Evolutionary conservation across 371 early-diverging fungal genomes (phyloP).

Genomic region (Actinomortierella ambigua): DNA sequence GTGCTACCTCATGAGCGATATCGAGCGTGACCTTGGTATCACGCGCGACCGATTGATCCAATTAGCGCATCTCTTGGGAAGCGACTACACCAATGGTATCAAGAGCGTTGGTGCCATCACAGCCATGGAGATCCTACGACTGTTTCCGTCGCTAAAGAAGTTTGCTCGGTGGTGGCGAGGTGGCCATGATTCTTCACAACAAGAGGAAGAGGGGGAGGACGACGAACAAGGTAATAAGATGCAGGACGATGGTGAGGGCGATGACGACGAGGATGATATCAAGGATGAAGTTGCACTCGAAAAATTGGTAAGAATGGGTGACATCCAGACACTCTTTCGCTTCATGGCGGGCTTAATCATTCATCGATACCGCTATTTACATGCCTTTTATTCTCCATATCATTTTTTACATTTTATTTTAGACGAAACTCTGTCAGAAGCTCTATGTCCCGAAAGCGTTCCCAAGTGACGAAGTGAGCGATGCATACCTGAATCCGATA

Average conservation of each 20-base stretch:
- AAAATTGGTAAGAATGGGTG: slow-evolving; percentile 69
- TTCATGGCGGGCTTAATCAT: slow-evolving; percentile 17
- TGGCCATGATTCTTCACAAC: slow-evolving; percentile 6
- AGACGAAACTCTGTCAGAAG: slow-evolving; percentile 56
- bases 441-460: slow-evolving; percentile 74
- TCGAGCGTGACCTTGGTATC: slow-evolving; percentile 75
- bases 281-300: slow-evolving; percentile 56
- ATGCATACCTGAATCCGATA: slow-evolving; percentile 83
- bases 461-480: slow-evolving; percentile 75
- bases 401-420: neutral
- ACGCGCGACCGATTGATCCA: slow-evolving; percentile 77
- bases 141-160: slow-evolving; percentile 60
- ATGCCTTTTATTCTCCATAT: neutral
- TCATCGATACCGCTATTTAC: slow-evolving; percentile 13
- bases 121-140: slow-evolving; percentile 87
- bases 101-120: slow-evolving; percentile 94
- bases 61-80: slow-evolving; percentile 92
- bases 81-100: slow-evolving; percentile 98
- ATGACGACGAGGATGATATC: no score
- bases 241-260: slow-evolving; percentile 14
- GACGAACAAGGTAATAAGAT: slow-evolving; percentile 19
- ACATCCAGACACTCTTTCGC: slow-evolving; percentile 15
- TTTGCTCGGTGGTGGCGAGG: slow-evolving; percentile 73
- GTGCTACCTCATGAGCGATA: slow-evolving; percentile 68
- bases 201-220: slow-evolving; percentile 5